Percentiles rank a stretch among this genome's conserved stretches.
These are phyloP conservation scores for Fusarium sp. DNA, from an alignment of 2,329 filamentous ascomycete species.

Conservation along the genomic window DNA sequence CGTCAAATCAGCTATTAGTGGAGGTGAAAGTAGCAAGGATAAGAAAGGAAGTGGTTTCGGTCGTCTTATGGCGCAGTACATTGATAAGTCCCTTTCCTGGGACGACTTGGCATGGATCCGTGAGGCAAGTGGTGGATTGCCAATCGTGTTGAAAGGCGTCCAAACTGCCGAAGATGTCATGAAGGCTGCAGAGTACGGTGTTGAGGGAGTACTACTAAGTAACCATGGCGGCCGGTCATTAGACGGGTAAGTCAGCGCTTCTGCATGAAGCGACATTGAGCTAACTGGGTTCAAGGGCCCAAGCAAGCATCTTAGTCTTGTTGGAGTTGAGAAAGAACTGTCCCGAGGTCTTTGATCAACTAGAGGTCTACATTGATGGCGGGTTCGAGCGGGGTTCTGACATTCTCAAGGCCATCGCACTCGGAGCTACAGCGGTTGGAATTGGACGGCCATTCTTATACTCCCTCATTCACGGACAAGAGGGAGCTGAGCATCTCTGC, in stretches of 20 bases:
- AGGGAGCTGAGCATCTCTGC: constrained; percentile 67
- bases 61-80: constrained; percentile 65
- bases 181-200: constrained; percentile 62
- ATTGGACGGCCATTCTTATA: constrained; percentile 68
- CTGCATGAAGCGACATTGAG: rapidly evolving
- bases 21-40: constrained; percentile 62
- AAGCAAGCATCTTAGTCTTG: constrained; percentile 64
- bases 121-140: constrained; percentile 58
- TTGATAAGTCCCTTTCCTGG: constrained; percentile 67
- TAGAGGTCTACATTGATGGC: constrained; percentile 69
- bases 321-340: constrained; percentile 65
- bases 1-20: constrained; percentile 56
- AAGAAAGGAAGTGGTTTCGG: constrained; percentile 69
- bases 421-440: constrained; percentile 68
- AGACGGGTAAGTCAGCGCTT: constrained; percentile 56
- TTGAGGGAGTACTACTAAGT: constrained; percentile 68
- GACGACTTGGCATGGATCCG: constrained; percentile 68
- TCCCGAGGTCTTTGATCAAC: constrained; percentile 63
- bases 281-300: constrained; percentile 45
- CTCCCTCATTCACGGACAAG: constrained; percentile 67
- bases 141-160: constrained; percentile 70
- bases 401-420: constrained; percentile 66
- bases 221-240: constrained; percentile 73
- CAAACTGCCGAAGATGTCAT: constrained; percentile 69
- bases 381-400: constrained; percentile 68